Evolutionary conservation across 2,329 filamentous ascomycete species (phyloP).

Genomic region (Rhytidhysteron rufulum): DNA sequence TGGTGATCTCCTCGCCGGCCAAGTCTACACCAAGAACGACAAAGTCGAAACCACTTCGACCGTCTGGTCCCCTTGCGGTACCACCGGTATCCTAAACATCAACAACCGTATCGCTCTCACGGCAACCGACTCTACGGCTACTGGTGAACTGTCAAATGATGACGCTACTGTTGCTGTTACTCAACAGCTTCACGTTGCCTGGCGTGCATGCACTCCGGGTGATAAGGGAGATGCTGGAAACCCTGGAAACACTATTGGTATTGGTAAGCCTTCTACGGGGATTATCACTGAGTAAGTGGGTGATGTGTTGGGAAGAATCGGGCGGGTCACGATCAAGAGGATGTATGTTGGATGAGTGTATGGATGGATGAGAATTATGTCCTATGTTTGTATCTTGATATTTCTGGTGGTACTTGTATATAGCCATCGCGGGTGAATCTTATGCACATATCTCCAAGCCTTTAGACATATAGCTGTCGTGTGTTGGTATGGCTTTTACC

Average conservation of each 20-base stretch:
- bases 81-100: constrained; percentile 29
- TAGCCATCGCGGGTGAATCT: no score
- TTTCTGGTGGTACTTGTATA: no score
- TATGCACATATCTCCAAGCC: no score
- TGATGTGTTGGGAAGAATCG: no score
- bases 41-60: constrained; percentile 29
- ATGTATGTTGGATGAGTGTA: no score
- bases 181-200: constrained; percentile 31
- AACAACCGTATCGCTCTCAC: constrained; percentile 30
- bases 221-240: constrained; percentile 4
- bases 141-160: constrained; percentile 29
- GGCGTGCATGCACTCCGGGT: constrained; percentile 24
- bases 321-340: no score
- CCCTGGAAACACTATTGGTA: constrained; percentile 22
- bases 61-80: constrained; percentile 32
- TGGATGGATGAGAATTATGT: no score
- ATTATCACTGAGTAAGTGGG: no score
- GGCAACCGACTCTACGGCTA: constrained; percentile 13
- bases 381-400: no score
- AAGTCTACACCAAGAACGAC: constrained; percentile 47
- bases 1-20: constrained; percentile 35
- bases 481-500: no score
- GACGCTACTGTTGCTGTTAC: constrained; percentile 33
- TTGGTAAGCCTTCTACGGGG: constrained; percentile 17
- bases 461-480: no score